Evolutionary conservation across 768 basidiomycete species (phyloP).

Genomic region (Rhizopogon sp.): DNA sequence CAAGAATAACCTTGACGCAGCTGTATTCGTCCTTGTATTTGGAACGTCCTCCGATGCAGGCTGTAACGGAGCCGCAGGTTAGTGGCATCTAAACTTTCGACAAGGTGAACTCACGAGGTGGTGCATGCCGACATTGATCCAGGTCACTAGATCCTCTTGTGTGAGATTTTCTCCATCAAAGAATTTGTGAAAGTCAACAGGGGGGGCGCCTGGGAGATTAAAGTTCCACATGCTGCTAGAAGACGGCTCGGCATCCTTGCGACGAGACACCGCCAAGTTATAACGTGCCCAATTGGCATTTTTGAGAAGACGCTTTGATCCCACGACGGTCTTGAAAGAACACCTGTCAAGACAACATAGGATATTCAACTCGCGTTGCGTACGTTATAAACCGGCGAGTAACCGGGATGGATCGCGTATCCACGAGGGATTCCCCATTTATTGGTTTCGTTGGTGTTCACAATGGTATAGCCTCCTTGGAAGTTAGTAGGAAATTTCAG

Average conservation of each 20-base stretch:
- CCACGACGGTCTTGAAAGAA: constrained; percentile 42
- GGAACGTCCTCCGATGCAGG: constrained; percentile 63
- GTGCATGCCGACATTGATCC: constrained; percentile 65
- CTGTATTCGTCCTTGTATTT: constrained; percentile 53
- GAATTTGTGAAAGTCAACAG: constrained; percentile 57
- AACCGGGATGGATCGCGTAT: constrained; percentile 58
- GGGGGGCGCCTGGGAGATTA: constrained; percentile 51
- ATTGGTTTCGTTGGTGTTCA: constrained; percentile 49
- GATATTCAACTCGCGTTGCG: constrained; percentile 1
- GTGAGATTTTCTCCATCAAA: constrained; percentile 60
- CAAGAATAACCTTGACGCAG: constrained; percentile 42
- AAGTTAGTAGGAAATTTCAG: constrained; percentile 50
- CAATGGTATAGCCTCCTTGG: constrained; percentile 53
- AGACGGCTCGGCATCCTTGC: constrained; percentile 58
- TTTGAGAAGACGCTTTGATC: constrained; percentile 53
- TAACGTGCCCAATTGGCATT: constrained; percentile 68
- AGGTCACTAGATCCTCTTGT: constrained; percentile 61
- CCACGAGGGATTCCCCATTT: constrained; percentile 54
- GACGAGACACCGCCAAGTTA: constrained; percentile 52
- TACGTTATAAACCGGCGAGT: constrained; percentile 48
- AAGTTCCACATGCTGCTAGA: constrained; percentile 60
- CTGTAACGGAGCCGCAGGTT: constrained; percentile 17
- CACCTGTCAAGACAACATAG: not conserved
- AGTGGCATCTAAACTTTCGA: not conserved
- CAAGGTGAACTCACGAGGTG: constrained; percentile 38